A percentile compares a stretch with the other conserved stretches of the same genome.
These are phyloP conservation scores for Fusarium drepaniforme DNA, from an alignment of 2,329 filamentous ascomycete species.

Conservation along the genomic window DNA sequence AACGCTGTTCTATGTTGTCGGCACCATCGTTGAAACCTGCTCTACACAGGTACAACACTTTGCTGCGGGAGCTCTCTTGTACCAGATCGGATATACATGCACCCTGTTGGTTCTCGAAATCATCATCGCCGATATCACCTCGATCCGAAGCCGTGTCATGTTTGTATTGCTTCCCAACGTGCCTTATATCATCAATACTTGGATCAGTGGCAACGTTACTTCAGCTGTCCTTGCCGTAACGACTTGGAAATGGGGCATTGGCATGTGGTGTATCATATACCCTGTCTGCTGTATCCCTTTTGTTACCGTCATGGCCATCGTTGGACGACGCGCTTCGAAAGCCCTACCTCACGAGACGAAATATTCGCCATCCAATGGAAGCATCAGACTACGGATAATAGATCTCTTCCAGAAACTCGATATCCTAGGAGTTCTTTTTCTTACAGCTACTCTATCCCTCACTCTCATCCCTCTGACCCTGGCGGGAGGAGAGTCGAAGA, in stretches of 20 bases:
- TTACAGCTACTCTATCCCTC: not conserved
- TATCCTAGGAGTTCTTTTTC: not conserved
- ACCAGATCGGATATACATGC: not conserved
- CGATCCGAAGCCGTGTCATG: not conserved
- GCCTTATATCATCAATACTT: not conserved
- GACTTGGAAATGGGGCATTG: not conserved
- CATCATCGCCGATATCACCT: not conserved
- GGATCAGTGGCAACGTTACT: not conserved
- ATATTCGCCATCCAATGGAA: not conserved
- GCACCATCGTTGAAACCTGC: not conserved
- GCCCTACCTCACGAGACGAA: not conserved
- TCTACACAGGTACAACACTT: not conserved
- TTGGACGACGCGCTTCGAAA: not conserved
- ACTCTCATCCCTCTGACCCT: not conserved
- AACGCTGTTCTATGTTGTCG: not conserved
- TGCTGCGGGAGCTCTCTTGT: not conserved
- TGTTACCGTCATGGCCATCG: not conserved
- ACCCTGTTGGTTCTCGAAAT: not conserved
- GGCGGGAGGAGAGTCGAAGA: not conserved
- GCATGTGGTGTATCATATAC: not conserved
- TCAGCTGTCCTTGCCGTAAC: not conserved
- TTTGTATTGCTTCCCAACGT: not conserved
- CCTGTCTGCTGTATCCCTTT: not conserved
- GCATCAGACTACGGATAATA: not conserved
- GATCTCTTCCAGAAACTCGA: not conserved